A percentile compares a stretch with the other conserved stretches of the same genome.
phyloP scores from a whole-genome alignment of 2,329 filamentous ascomycete genomes.

The Fusarium verrucosum region DNA sequence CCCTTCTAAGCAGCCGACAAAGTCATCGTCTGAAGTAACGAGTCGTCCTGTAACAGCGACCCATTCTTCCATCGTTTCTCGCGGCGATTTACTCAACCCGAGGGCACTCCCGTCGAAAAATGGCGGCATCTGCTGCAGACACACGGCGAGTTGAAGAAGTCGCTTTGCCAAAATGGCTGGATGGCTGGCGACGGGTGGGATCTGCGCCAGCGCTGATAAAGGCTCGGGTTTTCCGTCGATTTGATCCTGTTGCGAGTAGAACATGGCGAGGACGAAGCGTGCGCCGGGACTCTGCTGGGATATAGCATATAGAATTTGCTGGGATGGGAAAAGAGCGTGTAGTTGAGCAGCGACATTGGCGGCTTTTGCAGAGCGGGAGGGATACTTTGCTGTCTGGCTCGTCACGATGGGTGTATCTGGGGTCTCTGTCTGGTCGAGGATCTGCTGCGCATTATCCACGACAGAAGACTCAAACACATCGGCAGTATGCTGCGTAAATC shows the following conservation, averaged over 20 bases:
- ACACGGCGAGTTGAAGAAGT: constrained; percentile 57
- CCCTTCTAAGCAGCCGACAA: constrained; percentile 62
- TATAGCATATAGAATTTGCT: constrained; percentile 35
- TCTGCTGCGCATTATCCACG: constrained; percentile 34
- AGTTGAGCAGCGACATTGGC: constrained; percentile 27
- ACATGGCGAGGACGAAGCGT: constrained; percentile 42
- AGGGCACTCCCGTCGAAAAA: constrained; percentile 44
- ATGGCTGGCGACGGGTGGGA: constrained; percentile 55
- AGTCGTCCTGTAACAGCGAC: constrained; percentile 48
- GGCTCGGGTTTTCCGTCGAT: constrained; percentile 47
- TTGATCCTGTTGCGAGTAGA: constrained; percentile 45
- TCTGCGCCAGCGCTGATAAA: constrained; percentile 39
- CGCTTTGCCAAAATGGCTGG: constrained; percentile 59
- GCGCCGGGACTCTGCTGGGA: constrained; percentile 40
- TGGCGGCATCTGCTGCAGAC: constrained; percentile 57
- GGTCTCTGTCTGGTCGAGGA: constrained; percentile 8
- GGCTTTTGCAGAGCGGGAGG: constrained; percentile 21
- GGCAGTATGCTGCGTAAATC: constrained; percentile 41
- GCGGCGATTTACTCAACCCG: constrained; percentile 16
- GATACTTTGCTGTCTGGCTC: not conserved
- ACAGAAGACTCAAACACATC: constrained; percentile 36
- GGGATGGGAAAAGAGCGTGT: constrained; percentile 38
- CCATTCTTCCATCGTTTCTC: constrained; percentile 44
- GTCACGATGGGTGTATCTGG: not conserved
- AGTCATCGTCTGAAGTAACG: constrained; percentile 61